These are phyloP conservation scores for Abrus precatorius DNA, from an alignment of 306 rosid genomes.

Conservation along the genomic window DNA sequence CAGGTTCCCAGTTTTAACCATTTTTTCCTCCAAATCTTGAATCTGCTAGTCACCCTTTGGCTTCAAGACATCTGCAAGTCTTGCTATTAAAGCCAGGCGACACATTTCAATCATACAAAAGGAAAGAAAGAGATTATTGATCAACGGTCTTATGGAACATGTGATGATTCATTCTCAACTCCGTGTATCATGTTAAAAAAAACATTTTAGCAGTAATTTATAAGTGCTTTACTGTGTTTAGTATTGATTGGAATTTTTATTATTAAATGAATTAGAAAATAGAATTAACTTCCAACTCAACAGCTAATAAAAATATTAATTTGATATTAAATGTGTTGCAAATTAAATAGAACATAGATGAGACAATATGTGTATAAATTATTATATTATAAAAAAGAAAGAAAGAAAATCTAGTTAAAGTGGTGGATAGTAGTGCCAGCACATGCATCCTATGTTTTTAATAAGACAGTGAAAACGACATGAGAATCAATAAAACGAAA, in stretches of 20 bases:
- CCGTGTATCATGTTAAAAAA: not conserved
- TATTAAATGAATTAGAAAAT: not conserved
- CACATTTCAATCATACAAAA: not conserved
- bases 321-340: not conserved
- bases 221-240: not conserved
- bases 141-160: not conserved
- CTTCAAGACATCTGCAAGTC: not conserved
- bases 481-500: not conserved
- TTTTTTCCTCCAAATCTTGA: not conserved
- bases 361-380: not conserved
- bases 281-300: not conserved
- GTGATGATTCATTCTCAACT: not conserved
- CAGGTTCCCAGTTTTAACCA: not conserved
- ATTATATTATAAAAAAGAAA: not conserved
- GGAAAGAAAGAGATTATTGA: not conserved
- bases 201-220: not conserved
- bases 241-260: not conserved
- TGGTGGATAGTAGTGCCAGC: constrained; percentile 18
- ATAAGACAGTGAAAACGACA: not conserved
- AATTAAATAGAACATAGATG: not conserved
- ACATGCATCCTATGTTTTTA: not conserved
- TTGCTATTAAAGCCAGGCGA: not conserved
- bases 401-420: not conserved
- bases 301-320: not conserved
- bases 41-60: not conserved